Base-by-base conservation (phyloP, 495 filamentous ascomycete species). In the Hypoxylon crocopeplum region DNA sequence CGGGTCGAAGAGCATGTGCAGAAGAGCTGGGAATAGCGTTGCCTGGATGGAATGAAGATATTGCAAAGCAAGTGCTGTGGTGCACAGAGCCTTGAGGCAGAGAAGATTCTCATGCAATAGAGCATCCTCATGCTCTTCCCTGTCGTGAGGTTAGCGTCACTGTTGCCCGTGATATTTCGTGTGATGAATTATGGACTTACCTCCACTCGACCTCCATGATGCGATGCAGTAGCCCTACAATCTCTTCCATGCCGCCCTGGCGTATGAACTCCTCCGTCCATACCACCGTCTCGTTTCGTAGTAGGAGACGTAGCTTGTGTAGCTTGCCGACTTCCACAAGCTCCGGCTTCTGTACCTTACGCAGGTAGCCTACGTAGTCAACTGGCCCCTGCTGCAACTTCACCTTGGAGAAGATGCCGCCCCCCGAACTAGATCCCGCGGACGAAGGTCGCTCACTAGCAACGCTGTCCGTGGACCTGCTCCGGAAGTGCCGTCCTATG, bases 191-290 rank as follows among this genome's bases (percentile, higher is more conserved):
- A n/a, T n/a, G 6, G 49, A 77, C 87, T 66, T 82, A 93, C 90
- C 93, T 88, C 94, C 94, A 98, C 70, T 97, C 95, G 48, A 98
- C 86, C 47, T 89, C 87, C 84, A 97, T 92, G 42, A 91, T 97
- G 11, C 94, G 84, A 62, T 96, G 87, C 51, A 98, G 77, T 47
- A 98, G 77, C 41, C 82, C 85, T 21, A 96, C 87, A 46, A 98
- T 89, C 68, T 96, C 92, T 63, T 87, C 83, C 92, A 98, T 96
- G 20, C 94, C 94, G 13, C 92, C 93, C 61, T 90, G 83, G 16
- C 83, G 78, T 61, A 98, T 89, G 72, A 98, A 98, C 5, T 83
- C 80, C 63, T 98, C 91, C 1, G 95, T 93, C 95, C 95, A 98
- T 13, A 86, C 84, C 2, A 98, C 88, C 2, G 92, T 94, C 76